Base-by-base conservation (phyloP, 2,329 filamentous ascomycete species). In the Chaetomiaceae sp. region DNA sequence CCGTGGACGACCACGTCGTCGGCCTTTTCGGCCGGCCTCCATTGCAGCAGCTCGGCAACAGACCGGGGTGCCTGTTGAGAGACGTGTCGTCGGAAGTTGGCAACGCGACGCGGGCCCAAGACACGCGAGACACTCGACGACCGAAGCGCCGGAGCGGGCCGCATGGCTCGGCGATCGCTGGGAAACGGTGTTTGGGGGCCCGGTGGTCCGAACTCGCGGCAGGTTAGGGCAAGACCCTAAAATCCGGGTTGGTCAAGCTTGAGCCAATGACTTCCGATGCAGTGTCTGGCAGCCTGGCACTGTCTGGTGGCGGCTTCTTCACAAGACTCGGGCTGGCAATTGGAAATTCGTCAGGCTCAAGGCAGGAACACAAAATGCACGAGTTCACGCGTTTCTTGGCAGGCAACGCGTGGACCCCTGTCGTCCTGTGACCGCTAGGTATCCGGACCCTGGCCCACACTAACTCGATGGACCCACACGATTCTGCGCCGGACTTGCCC, bases 1-100 rank as follows among this genome's bases (percentile, higher is more conserved):
- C 91, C 92, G 67, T 87, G 80, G 62, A 96, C 75, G 53, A 78
- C 77, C 44, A 87, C 75, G 62, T 77, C 68, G n/a, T 69, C 61
- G 37, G 74, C 70, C 42, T 72, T 65, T 31, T 72, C 67, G 17
- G 68, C 61, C 2, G 80, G 77, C 37, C 71, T 72, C 70, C 74
- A 78, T 29, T 75, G 74, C 47, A 87, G 75, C 11, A 88, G 71
- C 49, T 75, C 73, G n/a, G 82, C 78, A 38, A 85, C 66, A 1
- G 78, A 76, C 25, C 51, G 54, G 29, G 25, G 29, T 20, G 55
- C 34, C 6, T 53, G 42, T 4, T 59, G 58, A 17, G 55, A 50
- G 22, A 47, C 38, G 46, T 20, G 50, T 47, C 48, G 54, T 36
- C 22, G 43, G 47, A 25, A 56, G 38, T 29, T 36, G 47, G 38